phyloP scores from a whole-genome alignment of 2,329 filamentous ascomycete species.

The Fusarium armeniacum region DNA sequence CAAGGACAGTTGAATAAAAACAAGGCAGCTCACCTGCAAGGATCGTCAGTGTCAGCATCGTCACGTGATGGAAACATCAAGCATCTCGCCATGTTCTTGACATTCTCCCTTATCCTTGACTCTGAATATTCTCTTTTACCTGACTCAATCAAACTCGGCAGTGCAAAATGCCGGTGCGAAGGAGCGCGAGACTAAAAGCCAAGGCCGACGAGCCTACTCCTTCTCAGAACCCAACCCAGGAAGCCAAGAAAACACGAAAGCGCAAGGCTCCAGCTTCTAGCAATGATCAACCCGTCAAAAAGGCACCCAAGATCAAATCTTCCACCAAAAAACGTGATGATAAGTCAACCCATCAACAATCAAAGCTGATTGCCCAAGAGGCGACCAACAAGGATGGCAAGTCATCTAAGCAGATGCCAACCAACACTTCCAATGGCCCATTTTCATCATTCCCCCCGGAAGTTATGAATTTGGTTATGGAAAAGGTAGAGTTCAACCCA shows the following conservation, averaged over 20 bases:
- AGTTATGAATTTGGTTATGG: constrained; percentile 22
- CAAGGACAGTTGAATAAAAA: neutral
- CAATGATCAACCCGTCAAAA: neutral
- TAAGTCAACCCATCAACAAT: rapidly evolving
- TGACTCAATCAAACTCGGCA: neutral
- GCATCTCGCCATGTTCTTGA: too few species aligned
- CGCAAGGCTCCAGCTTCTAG: constrained; percentile 18
- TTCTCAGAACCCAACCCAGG: neutral
- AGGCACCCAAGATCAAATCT: neutral
- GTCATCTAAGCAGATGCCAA: too few species aligned
- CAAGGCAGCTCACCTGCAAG: neutral
- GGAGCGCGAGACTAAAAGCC: constrained; percentile 30
- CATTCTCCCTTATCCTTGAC: too few species aligned
- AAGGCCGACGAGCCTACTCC: neutral
- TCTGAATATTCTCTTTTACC: too few species aligned
- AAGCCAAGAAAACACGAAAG: constrained; percentile 3
- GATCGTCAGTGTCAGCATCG: neutral
- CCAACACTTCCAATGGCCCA: neutral
- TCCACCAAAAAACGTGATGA: too few species aligned
- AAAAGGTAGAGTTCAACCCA: constrained; percentile 1
- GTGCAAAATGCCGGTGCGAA: constrained; percentile 20
- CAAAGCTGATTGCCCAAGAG: neutral
- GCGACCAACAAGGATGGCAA: too few species aligned
- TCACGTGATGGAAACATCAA: neutral
- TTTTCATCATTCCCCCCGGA: neutral